Evolutionary conservation across 2,329 filamentous ascomycete species (phyloP).

Genomic region (Exophiala sp.): DNA sequence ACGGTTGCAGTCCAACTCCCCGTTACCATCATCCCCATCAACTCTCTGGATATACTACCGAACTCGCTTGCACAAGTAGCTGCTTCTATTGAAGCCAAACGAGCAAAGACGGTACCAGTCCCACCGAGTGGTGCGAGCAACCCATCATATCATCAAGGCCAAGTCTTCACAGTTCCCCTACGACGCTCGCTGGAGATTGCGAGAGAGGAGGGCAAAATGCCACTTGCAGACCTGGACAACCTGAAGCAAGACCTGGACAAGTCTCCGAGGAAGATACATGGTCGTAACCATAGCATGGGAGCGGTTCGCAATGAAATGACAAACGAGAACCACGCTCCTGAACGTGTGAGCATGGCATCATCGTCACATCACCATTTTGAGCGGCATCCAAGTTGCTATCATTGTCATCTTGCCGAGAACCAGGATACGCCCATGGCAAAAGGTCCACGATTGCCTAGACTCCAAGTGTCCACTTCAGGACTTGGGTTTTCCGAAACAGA

Average conservation of each 20-base stretch:
- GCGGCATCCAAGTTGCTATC: constrained; percentile 24
- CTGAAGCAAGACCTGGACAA: constrained; percentile 22
- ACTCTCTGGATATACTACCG: constrained; percentile 54
- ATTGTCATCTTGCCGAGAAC: constrained; percentile 21
- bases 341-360: constrained; percentile 9
- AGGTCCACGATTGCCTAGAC: constrained; percentile 26
- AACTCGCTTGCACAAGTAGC: constrained; percentile 52
- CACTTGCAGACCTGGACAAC: constrained; percentile 5
- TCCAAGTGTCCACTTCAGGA: constrained; percentile 30
- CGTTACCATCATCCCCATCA: constrained; percentile 56
- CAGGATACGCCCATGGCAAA: constrained; percentile 1
- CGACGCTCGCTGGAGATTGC: constrained; percentile 49
- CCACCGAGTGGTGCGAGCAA: constrained; percentile 22
- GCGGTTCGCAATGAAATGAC: background rate
- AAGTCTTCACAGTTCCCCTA: constrained; percentile 51
- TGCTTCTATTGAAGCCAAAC: constrained; percentile 53
- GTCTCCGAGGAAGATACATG: constrained; percentile 18
- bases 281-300: constrained; percentile 12
- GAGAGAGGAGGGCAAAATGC: constrained; percentile 1
- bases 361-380: constrained; percentile 23
- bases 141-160: constrained; percentile 41
- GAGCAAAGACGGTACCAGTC: constrained; percentile 30
- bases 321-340: constrained; percentile 16
- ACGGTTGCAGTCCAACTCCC: constrained; percentile 53
- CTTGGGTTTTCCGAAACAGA: constrained; percentile 30